Percentiles rank a stretch among this genome's conserved stretches.
Evolutionary conservation across 306 rosid genomes (phyloP).

Genomic region (Quercus parvula): DNA sequence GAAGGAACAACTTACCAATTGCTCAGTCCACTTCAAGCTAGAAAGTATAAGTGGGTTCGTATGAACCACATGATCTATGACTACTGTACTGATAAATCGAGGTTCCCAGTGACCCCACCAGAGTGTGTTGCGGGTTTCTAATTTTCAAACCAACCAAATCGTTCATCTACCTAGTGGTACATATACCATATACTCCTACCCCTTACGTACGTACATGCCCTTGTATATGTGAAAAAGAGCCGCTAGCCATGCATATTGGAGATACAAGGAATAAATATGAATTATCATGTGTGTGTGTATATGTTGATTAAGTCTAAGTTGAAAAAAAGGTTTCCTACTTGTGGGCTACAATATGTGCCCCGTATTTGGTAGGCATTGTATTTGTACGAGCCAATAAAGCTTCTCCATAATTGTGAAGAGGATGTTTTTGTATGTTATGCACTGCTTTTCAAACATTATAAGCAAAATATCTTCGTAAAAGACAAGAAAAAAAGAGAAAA

Average conservation of each 20-base stretch:
- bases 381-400: slow-evolving; percentile 24
- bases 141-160: not conserved
- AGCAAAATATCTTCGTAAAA: not conserved
- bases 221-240: not conserved
- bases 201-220: not conserved
- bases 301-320: not conserved
- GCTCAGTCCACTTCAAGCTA: slow-evolving; percentile 49
- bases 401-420: slow-evolving; percentile 21
- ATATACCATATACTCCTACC: not conserved
- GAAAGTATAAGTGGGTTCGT: slow-evolving; percentile 86
- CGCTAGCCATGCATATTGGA: not conserved
- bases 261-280: not conserved
- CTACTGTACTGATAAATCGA: slow-evolving; percentile 74
- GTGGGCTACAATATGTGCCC: slow-evolving; percentile 4
- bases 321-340: slow-evolving; percentile 4
- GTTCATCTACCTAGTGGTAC: slow-evolving; percentile 12
- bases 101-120: slow-evolving; percentile 59
- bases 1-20: slow-evolving; percentile 57
- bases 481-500: not conserved
- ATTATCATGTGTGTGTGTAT: slow-evolving; percentile 11
- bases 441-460: not conserved
- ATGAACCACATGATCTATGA: slow-evolving; percentile 79
- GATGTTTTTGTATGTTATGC: not conserved
- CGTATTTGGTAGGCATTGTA: slow-evolving; percentile 9
- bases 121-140: slow-evolving; percentile 69